Percentiles rank a stretch among this genome's conserved stretches.
Evolutionary conservation across 2,329 filamentous ascomycete genomes (phyloP).

Genomic region (Trichoderma endophyticum): DNA sequence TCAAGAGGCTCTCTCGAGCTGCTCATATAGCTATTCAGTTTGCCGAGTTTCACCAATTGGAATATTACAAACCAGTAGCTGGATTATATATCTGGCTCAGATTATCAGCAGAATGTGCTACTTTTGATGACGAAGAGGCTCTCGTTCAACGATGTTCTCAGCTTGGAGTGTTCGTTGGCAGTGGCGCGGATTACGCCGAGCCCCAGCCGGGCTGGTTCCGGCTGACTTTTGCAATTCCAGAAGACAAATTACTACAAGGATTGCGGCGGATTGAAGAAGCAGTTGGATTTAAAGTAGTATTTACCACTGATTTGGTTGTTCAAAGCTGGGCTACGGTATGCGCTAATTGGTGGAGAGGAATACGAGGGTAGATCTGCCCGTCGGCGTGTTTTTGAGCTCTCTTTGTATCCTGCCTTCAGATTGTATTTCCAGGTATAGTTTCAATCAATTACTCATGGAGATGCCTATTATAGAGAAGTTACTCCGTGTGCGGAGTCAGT

Average conservation of each 20-base stretch:
- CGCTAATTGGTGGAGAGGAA: background rate
- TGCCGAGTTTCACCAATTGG: slow-evolving; percentile 11
- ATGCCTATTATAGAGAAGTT: background rate
- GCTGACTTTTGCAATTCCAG: slow-evolving; percentile 8
- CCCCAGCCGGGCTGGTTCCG: slow-evolving; percentile 15
- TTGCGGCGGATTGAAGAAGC: slow-evolving; percentile 11
- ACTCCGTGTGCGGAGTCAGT: background rate
- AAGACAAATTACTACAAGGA: background rate
- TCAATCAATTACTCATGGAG: background rate
- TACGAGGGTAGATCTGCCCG: background rate
- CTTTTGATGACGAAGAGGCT: slow-evolving; percentile 5
- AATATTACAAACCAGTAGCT: slow-evolving; percentile 15
- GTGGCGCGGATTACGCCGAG: slow-evolving; percentile 14
- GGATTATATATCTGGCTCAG: slow-evolving; percentile 15
- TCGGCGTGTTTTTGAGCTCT: background rate
- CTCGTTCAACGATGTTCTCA: background rate
- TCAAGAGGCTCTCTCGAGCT: background rate
- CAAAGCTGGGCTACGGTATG: background rate
- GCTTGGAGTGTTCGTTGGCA: background rate
- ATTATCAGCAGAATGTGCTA: background rate
- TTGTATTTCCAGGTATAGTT: background rate
- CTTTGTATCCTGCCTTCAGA: background rate
- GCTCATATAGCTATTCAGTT: slow-evolving; percentile 1
- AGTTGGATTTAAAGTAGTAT: background rate
- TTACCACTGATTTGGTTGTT: background rate